Percentiles rank a stretch among this genome's conserved stretches.
These are phyloP conservation scores for Cymbopogon citratus DNA, from an alignment of 176 grass and related monocot genomes.

Conservation along the genomic window DNA sequence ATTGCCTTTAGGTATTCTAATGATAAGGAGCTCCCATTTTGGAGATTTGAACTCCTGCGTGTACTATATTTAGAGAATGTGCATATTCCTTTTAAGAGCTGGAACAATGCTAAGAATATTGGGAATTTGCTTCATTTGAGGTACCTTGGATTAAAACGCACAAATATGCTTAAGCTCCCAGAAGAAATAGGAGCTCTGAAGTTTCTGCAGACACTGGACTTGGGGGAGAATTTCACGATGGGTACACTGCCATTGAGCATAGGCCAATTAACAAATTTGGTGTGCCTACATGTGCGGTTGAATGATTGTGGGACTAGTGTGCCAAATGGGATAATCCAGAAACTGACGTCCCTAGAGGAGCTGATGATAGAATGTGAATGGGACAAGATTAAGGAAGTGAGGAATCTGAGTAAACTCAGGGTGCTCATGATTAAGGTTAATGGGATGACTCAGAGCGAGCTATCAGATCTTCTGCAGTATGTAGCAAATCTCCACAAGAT, in stretches of 20 bases:
- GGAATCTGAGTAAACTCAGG: neutral
- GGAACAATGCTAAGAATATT: neutral
- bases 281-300: neutral
- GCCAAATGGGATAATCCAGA: neutral
- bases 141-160: neutral
- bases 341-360: neutral
- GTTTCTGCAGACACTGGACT: neutral
- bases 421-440: accelerated
- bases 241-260: neutral
- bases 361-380: neutral
- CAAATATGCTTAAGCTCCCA: neutral
- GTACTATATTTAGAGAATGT: neutral
- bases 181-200: neutral
- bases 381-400: neutral
- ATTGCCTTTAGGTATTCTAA: accelerated
- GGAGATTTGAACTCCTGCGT: neutral
- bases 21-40: neutral
- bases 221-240: neutral
- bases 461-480: neutral
- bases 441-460: neutral
- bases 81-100: accelerated
- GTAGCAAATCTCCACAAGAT: neutral
- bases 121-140: neutral
- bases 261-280: neutral
- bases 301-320: accelerated